Evolutionary conservation across 2,329 filamentous ascomycete species (phyloP), one percentile per base, ranked within the genome.

Genomic region (Fusarium liriodendri): DNA sequence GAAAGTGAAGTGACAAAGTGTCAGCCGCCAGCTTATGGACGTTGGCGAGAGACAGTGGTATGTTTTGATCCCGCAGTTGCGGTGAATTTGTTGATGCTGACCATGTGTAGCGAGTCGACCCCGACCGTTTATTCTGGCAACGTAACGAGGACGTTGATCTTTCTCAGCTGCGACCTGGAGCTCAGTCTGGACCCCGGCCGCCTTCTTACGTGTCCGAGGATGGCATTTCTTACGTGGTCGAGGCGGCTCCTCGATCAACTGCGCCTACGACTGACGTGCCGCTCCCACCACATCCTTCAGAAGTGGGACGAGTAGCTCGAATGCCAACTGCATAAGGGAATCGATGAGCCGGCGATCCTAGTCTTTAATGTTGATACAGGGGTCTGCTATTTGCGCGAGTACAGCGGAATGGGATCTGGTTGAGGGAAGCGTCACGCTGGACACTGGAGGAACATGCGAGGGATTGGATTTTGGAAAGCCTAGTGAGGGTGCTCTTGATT

Each of bases 31-130:
- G 94, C 94, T 3, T 98, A 98, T 79, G 95, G 95, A 0, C 84
- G 95, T 1, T 97, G 94, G 94, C 88, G 94, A 62, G 91, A 92
- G 81, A 96, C 93, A 78, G 94, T 97, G 82, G 92, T 94, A 88
- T 82, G 92, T 90, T 57, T 33, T 29, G 22, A 13, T 50, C 3
- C 6, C 7, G 4, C 4, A 18, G 18, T 29, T 42, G 33, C 10
- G 18, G 1, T 27, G 14, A 16, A 10, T 7, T 20, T 20, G 42
- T 35, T n/a, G 45, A 27, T n/a, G 47, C 72, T 79, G 60, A 72
- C n/a, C 7, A 6, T 58, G 25, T 42, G 32, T 76, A 93, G 89
- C 88, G 94, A 57, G 92, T 95, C 35, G 93, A 97, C 77, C 95
- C 95, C 1, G 90, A 96, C 78, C 86, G 94, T 16, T 86, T 97